Evolutionary conservation across 2,329 filamentous ascomycete genomes (phyloP).

Genomic region (Penicillium sp.): DNA sequence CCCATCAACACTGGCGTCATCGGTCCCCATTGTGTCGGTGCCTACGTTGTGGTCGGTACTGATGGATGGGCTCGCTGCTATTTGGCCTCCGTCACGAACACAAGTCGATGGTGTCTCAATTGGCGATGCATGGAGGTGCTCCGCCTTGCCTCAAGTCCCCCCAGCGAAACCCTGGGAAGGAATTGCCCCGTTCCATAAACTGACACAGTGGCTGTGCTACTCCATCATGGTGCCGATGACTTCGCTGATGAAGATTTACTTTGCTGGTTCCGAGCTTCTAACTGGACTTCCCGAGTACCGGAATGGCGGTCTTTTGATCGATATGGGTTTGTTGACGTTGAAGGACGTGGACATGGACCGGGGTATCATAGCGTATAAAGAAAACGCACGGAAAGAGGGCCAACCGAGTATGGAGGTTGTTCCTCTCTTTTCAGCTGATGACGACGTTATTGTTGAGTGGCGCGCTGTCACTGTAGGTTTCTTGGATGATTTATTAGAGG

Average conservation of each 20-base stretch:
- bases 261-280: conserved; percentile 73
- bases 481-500: conserved; percentile 64
- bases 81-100: conserved; percentile 86
- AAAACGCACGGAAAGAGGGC: conserved; percentile 68
- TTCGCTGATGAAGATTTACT: conserved; percentile 73
- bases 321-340: conserved; percentile 75
- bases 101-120: conserved; percentile 81
- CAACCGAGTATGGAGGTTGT: conserved; percentile 70
- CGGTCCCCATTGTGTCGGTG: conserved; percentile 78
- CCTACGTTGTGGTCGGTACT: conserved; percentile 88
- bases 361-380: conserved; percentile 65
- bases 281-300: conserved; percentile 90
- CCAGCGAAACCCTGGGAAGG: conserved; percentile 69
- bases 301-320: conserved; percentile 83
- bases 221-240: conserved; percentile 91
- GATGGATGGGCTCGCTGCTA: conserved; percentile 77
- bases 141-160: conserved; percentile 68
- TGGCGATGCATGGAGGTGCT: conserved; percentile 92
- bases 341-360: conserved; percentile 67
- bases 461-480: conserved; percentile 71
- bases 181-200: conserved; percentile 88
- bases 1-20: conserved; percentile 81
- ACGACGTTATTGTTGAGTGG: conserved; percentile 79
- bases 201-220: conserved; percentile 85
- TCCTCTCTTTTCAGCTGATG: conserved; percentile 67